Evolutionary conservation across 768 basidiomycete genomes (phyloP).

Genomic region (Mrakia blollopis): DNA sequence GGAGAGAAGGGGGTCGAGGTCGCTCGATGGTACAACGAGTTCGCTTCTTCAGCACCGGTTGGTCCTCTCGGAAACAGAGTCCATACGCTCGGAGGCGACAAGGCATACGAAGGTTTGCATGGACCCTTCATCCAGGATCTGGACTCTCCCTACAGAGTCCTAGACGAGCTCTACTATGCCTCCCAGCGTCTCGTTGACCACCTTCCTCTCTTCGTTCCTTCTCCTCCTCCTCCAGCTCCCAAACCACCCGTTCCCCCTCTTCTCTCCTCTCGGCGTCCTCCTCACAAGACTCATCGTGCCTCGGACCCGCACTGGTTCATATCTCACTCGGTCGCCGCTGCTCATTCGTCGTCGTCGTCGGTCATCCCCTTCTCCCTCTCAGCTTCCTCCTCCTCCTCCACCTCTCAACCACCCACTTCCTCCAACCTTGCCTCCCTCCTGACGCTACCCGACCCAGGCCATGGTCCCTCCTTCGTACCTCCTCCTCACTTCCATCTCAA

Average conservation of each 20-base stretch:
- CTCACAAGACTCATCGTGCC: neutral
- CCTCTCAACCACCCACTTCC: neutral
- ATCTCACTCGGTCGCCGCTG: neutral
- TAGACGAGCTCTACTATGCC: neutral
- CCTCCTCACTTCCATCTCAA: slow-evolving; percentile 9
- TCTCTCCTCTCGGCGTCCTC: neutral
- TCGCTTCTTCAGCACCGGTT: neutral
- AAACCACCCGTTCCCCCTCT: neutral
- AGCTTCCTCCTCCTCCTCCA: neutral
- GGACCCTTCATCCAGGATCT: neutral
- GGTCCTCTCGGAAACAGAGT: neutral
- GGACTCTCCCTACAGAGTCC: neutral
- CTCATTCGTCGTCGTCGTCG: neutral
- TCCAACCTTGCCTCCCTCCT: slow-evolving; percentile 12
- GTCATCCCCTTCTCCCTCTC: slow-evolving; percentile 4
- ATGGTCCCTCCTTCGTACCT: neutral
- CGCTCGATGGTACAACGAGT: neutral
- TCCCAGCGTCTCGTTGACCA: neutral
- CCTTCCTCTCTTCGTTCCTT: neutral
- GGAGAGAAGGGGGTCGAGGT: neutral
- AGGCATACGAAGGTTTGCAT: neutral
- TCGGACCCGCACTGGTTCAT: slow-evolving; percentile 7
- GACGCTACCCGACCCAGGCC: slow-evolving; percentile 2
- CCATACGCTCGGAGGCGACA: neutral
- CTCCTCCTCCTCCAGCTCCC: neutral